These are phyloP conservation scores for Eragrostis tef DNA, from an alignment of 202 grass and related monocot genomes.

Conservation along the genomic window DNA sequence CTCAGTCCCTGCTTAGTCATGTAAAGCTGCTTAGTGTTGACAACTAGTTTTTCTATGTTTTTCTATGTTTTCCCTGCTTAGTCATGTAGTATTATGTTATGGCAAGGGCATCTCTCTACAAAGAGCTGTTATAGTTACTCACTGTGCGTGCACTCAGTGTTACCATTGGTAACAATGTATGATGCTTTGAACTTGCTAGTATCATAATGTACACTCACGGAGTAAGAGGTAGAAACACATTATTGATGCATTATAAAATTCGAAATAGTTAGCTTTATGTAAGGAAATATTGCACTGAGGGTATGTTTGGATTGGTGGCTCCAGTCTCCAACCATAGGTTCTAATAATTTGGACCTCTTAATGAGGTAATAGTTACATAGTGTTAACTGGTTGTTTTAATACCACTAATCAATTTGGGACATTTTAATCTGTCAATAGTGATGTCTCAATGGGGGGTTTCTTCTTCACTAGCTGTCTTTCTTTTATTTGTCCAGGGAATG, in stretches of 20 bases:
- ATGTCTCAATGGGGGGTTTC: neutral
- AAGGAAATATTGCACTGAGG: neutral
- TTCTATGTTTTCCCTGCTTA: neutral
- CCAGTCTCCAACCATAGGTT: neutral
- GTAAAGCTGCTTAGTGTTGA: conserved; percentile 11
- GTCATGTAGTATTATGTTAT: neutral
- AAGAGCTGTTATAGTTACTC: neutral
- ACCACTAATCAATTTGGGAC: neutral
- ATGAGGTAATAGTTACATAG: neutral
- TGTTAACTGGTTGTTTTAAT: neutral
- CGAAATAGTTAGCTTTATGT: neutral
- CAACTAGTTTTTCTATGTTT: neutral
- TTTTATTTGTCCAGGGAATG: conserved; percentile 67
- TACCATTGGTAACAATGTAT: neutral
- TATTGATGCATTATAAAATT: neutral
- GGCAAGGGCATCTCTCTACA: neutral
- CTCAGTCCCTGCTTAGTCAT: neutral
- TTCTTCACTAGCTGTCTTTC: neutral
- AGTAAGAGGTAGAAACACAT: conserved; percentile 4
- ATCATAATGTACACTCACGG: neutral
- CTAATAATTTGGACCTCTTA: neutral
- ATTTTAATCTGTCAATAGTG: neutral
- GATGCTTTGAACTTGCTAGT: neutral
- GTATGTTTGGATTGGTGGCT: neutral
- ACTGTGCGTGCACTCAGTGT: neutral